Conservation (phyloP, 345 rosid genomes). For the Theobroma cacao region DNA sequence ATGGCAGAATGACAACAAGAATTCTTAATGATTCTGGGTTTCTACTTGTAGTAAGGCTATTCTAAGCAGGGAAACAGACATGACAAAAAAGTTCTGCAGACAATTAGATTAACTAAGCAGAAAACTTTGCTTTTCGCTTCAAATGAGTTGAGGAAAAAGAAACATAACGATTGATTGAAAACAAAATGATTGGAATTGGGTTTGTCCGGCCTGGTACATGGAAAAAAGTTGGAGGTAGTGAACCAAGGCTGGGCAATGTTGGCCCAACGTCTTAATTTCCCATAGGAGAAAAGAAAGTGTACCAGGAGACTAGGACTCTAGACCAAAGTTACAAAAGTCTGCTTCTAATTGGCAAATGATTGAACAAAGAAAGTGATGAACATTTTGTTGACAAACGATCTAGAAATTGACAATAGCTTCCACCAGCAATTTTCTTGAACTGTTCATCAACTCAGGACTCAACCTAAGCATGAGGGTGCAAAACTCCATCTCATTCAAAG, state of each 20-base stretch:
- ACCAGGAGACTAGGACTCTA: neutral
- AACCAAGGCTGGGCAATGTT: neutral
- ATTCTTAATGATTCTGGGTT: neutral
- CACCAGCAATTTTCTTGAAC: constrained; percentile 29
- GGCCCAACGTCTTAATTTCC: neutral
- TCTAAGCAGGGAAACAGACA: no score
- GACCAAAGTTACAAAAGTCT: neutral
- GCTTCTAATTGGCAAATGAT: neutral
- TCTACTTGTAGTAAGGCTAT: no score
- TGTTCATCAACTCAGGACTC: constrained; percentile 55
- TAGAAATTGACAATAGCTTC: constrained; percentile 30
- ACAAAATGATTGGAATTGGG: neutral
- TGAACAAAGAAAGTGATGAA: neutral
- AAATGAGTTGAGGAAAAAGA: no score
- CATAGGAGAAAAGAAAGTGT: neutral
- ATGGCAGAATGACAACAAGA: neutral
- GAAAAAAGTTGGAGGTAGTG: neutral
- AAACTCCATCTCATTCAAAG: constrained; percentile 55
- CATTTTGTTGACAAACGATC: neutral
- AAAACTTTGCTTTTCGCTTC: neutral
- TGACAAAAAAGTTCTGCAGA: no score
- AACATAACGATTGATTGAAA: no score
- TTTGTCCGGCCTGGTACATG: neutral
- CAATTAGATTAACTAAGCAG: neutral
- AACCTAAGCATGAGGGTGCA: constrained; percentile 63